Conservation (phyloP, 352 stramenopile species). For the Phytopythium cucurbitacearum region DNA sequence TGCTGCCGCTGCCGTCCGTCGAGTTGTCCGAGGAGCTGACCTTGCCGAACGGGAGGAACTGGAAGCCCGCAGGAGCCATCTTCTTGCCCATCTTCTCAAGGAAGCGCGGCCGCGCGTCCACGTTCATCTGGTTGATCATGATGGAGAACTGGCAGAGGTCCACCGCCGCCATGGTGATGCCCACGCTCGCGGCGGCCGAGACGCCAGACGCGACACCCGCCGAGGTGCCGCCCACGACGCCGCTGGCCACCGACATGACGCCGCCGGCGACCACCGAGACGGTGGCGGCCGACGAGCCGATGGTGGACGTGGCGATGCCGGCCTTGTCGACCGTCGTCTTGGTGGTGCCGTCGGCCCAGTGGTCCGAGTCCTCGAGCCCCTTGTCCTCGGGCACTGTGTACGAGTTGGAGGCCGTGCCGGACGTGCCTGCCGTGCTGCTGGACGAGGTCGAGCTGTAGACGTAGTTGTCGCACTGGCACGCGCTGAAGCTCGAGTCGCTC, state of each 20-base stretch:
- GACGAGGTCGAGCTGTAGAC: slow-evolving; percentile 13
- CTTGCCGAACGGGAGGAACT: slow-evolving; percentile 68
- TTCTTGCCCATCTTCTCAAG: slow-evolving; percentile 75
- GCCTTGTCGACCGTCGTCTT: slow-evolving; percentile 72
- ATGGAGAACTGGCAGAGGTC: slow-evolving; percentile 80
- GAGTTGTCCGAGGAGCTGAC: slow-evolving; percentile 12
- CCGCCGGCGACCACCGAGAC: slow-evolving; percentile 57
- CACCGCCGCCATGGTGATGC: slow-evolving; percentile 62
- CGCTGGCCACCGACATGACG: slow-evolving; percentile 59
- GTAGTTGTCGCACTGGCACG: slow-evolving; percentile 59
- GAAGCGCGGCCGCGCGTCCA: slow-evolving; percentile 64
- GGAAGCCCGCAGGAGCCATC: slow-evolving; percentile 58
- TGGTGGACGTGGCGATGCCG: slow-evolving; percentile 42
- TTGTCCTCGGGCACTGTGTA: slow-evolving; percentile 50
- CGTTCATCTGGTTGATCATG: slow-evolving; percentile 85
- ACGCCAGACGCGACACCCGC: slow-evolving; percentile 53
- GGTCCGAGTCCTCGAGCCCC: slow-evolving; percentile 54
- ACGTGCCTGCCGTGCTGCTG: slow-evolving; percentile 9
- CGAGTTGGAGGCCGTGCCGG: slow-evolving; percentile 8
- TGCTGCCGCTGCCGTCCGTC: slow-evolving; percentile 7
- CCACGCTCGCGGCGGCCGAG: slow-evolving; percentile 55
- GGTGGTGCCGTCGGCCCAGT: slow-evolving; percentile 51
- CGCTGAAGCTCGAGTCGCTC: slow-evolving; percentile 45
- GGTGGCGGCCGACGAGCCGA: slow-evolving; percentile 51
- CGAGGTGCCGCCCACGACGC: slow-evolving; percentile 47